Base-by-base conservation (phyloP, 768 basidiomycete species). In the Myochromella boudieri region DNA sequence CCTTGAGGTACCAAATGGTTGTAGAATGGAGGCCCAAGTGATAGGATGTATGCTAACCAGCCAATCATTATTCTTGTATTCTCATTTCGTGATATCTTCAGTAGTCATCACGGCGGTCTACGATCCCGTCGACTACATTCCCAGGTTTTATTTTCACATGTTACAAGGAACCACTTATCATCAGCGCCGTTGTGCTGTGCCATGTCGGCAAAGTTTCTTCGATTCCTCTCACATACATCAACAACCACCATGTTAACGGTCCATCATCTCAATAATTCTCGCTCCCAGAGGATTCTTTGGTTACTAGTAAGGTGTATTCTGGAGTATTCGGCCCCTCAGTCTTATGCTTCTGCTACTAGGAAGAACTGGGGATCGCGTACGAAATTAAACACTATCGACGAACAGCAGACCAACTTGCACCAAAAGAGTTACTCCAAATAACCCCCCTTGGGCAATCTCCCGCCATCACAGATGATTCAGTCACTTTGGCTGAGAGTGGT, bases 231-330 rank as follows among this genome's bases (percentile, higher is more conserved):
- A n/a, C n/a, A n/a, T n/a, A n/a, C n/a, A n/a, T n/a, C n/a, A n/a
- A n/a, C n/a, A n/a, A n/a, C 1, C 31, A 21, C 2, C 36, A 60
- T 62, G 59, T 41, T 62, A 11, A 52, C 43, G 41, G 53, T 78
- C 6, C 77, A 77, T 48, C 74, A 78, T 52, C 61, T 78, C 4
- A 68, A 75, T 44, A 57, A 76, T 46, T 76, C 75, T 7, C 71
- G 76, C n/a, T 74, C 77, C 5, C 75, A 76, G 49, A 65, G 76
- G 17, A 61, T 80, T 36, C 61, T 78, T 9, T 80, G 76, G 76
- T 60, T 78, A 25, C 56, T 70, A 29, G 67, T 66, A 40, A 34
- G 63, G n/a, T n/a, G n/a, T n/a, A n/a, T n/a, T n/a, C n/a, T n/a
- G n/a, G 51, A 20, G 5, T 18, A 17, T 2, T 25, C 2, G 25